Base-by-base conservation (phyloP, 345 rosid genomes). In the Corchorus olitorius region DNA sequence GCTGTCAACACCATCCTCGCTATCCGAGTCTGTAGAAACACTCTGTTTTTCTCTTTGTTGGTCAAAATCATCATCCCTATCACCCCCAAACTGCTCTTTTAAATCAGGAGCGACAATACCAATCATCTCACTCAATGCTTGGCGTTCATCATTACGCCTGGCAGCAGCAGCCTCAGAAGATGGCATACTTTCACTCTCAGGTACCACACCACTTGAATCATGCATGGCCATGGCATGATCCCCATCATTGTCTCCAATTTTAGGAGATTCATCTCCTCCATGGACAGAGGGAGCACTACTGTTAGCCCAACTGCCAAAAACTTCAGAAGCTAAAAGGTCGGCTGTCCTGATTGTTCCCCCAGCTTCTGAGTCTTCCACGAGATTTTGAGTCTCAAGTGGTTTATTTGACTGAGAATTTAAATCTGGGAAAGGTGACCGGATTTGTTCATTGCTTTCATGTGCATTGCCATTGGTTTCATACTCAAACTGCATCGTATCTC, bases 311-410 rank as follows among this genome's bases (percentile, higher is more conserved):
- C 97, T 93, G 71, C 97, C 97, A 58, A 81, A 88, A 82, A 84
- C 93, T 85, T 96, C 98, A 27, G 99, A 93, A 73, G 97, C 84
- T 79, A 92, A 68, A 77, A 96, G 98, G 77, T 96, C 99, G 0
- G 88, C 84, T 16, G 97, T 93, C 81, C 85, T 86, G 78, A 92
- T 81, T 16, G 90, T 89, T 48, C 83, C 90, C 76, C 84, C 89
- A 6, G 84, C 86, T 76, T 91, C 96, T 12, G 87, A 89, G 77
- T 93, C 97, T 70, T 90, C 91, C 0, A 77, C 61, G 54, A 59
- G 81, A 27, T 79, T 92, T 73, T 64, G 76, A 72, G 81, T 81
- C 65, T 84, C 86, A 20, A 39, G 69, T 75, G 83, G 81, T 62
- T 76, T 84, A 76, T 76, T 85, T 22, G 79, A 77, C 52, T 81